Evolutionary conservation across 169 alveolate genomes (phyloP).

Genomic region (Babesia sp.): DNA sequence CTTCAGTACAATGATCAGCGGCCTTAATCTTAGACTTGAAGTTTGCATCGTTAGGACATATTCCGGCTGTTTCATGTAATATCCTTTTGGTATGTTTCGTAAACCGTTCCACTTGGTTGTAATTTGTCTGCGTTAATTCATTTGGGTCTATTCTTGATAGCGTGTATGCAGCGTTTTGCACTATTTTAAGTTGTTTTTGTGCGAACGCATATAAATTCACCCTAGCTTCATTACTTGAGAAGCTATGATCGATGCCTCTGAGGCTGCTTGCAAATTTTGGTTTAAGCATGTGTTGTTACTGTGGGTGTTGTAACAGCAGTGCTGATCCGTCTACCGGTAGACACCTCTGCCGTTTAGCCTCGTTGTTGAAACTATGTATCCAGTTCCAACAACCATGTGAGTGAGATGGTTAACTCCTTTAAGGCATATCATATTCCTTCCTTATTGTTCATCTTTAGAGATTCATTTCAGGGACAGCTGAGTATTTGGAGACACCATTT

Average conservation of each 20-base stretch:
- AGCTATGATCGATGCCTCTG: conserved; percentile 32
- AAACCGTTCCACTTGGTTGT: neutral
- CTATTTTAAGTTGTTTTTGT: conserved; percentile 40
- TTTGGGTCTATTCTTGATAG: conserved; percentile 35
- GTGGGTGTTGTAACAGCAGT: too few relatives aligned
- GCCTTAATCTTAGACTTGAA: neutral
- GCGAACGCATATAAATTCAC: conserved; percentile 16
- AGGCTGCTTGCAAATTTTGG: conserved; percentile 28
- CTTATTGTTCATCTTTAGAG: too few relatives aligned
- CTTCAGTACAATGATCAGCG: neutral
- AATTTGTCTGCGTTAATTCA: neutral
- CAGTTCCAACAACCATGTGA: too few relatives aligned
- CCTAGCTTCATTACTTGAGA: conserved; percentile 50
- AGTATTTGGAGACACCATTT: too few relatives aligned
- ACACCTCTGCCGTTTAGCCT: too few relatives aligned
- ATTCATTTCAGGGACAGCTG: too few relatives aligned
- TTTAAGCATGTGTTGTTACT: neutral
- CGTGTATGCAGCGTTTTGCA: conserved; percentile 11
- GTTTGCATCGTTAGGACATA: neutral
- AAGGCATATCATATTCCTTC: too few relatives aligned
- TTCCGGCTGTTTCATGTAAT: neutral
- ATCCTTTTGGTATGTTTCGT: conserved; percentile 16
- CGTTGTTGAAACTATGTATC: too few relatives aligned
- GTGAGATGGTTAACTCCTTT: too few relatives aligned
- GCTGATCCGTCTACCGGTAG: too few relatives aligned